phyloP scores from a whole-genome alignment of 148 eudicot genomes.

The Camellia sinensis region DNA sequence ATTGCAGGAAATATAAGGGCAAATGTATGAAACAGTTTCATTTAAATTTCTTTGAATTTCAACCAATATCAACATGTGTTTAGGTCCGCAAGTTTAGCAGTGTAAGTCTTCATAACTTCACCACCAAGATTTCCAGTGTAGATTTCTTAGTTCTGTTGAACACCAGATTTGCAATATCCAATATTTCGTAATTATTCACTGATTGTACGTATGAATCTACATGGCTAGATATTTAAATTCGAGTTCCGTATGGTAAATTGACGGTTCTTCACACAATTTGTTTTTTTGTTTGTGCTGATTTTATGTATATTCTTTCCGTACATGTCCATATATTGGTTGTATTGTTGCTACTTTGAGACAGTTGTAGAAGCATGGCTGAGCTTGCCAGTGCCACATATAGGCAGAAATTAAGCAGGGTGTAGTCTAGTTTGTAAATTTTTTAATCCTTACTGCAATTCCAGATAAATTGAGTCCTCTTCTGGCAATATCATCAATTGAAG shows the following conservation, averaged over 20 bases:
- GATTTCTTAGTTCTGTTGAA: not conserved
- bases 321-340: not conserved
- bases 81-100: conserved; percentile 5
- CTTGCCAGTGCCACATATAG: not conserved
- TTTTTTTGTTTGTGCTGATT: not conserved
- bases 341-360: not conserved
- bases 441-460: not conserved
- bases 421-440: not conserved
- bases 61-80: not conserved
- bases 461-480: not conserved
- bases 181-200: not conserved
- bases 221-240: not conserved
- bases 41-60: not conserved
- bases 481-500: not conserved
- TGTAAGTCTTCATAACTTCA: not conserved
- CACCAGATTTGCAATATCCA: not conserved
- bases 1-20: not conserved
- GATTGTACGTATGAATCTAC: not conserved
- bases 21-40: not conserved
- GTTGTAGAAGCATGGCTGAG: not conserved
- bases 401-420: not conserved
- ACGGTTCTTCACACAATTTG: not conserved
- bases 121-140: not conserved
- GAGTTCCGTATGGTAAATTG: not conserved
- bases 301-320: not conserved